A percentile compares a stretch with the other conserved stretches of the same genome.
Conservation (phyloP, 2,329 filamentous ascomycete species). For the Diplodia seriata region DNA sequence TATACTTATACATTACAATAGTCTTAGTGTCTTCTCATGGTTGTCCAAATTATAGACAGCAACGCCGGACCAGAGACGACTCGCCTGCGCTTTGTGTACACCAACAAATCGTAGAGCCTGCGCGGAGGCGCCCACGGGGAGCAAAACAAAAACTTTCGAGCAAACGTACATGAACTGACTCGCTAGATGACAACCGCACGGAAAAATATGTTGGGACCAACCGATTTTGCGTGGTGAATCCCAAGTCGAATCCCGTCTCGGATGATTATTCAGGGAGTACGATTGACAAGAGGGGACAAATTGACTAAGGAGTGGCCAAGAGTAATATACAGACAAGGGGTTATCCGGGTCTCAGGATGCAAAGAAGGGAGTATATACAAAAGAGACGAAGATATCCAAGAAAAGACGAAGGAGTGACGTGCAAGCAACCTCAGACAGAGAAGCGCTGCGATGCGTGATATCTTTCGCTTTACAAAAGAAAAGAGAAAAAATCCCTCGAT, state of each 20-base stretch:
- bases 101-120: neutral
- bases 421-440: neutral
- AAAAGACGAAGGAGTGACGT: slow-evolving; percentile 13
- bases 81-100: neutral
- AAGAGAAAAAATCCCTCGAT: slow-evolving; percentile 2
- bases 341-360: slow-evolving; percentile 11
- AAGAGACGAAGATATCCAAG: slow-evolving; percentile 8
- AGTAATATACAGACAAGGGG: slow-evolving; percentile 19
- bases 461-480: slow-evolving; percentile 18
- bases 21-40: neutral
- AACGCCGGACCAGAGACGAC: neutral
- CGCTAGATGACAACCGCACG: neutral
- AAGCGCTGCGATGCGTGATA: slow-evolving; percentile 21
- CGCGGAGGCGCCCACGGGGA: neutral
- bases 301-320: slow-evolving; percentile 17
- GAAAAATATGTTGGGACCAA: neutral
- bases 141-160: neutral
- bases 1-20: neutral
- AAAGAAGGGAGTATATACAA: slow-evolving; percentile 19
- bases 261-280: neutral
- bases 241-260: neutral
- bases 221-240: neutral
- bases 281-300: neutral
- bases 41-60: neutral
- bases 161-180: neutral